phyloP scores from a whole-genome alignment of 306 rosid species.

The Prunus davidiana region DNA sequence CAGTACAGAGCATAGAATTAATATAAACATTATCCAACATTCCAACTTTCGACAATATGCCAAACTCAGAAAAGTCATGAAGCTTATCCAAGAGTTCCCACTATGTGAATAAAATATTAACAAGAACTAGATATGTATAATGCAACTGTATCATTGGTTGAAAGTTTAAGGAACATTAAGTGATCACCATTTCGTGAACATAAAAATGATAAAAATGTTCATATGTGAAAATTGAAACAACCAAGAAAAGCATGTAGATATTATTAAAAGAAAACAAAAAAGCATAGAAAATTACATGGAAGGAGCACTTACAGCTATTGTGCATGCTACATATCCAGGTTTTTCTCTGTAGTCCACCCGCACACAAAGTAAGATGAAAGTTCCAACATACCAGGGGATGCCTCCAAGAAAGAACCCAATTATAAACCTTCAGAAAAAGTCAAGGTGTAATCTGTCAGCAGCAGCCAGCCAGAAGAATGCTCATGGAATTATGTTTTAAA shows the following conservation, averaged over 20 bases:
- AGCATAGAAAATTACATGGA: background rate
- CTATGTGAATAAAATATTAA: background rate
- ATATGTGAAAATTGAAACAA: background rate
- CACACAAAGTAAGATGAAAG: slow-evolving; percentile 53
- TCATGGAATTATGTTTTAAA: background rate
- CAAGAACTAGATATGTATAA: background rate
- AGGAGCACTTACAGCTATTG: slow-evolving; percentile 63
- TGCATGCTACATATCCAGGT: slow-evolving; percentile 80
- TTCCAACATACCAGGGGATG: slow-evolving; percentile 75
- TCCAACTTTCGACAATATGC: background rate
- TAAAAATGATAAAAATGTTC: background rate
- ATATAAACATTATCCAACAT: background rate
- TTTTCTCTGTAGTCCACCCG: slow-evolving; percentile 76
- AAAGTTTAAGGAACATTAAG: background rate
- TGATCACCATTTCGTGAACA: background rate
- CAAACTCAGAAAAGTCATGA: background rate
- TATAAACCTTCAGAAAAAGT: slow-evolving; percentile 54
- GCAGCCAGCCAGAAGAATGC: background rate
- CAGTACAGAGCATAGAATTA: background rate
- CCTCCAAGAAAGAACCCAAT: slow-evolving; percentile 76
- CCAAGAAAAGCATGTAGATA: background rate
- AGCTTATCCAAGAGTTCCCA: background rate
- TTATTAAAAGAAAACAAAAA: background rate
- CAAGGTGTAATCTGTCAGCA: background rate
- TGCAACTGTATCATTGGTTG: background rate